Base-by-base conservation (phyloP, 2,329 filamentous ascomycete species). In the Colletotrichum kahawae region DNA sequence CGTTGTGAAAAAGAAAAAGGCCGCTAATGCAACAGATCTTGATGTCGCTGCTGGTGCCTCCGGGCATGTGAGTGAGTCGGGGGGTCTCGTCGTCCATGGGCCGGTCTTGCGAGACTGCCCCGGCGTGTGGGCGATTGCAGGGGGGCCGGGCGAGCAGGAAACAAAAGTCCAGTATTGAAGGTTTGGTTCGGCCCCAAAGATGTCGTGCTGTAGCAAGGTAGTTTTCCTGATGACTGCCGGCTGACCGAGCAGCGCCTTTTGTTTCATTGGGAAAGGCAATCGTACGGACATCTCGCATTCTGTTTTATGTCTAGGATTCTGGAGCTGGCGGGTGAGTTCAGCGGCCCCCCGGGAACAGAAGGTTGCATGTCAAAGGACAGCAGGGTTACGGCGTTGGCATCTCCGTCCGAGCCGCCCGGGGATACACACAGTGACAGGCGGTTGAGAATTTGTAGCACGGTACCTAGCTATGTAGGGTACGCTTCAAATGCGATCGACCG, bases 1-100 rank as follows among this genome's bases (percentile, higher is more conserved):
- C 67, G 34, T 63, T 43, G 36, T 63, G 43, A 2, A 13, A 21
- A 48, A 27, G 24, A 51, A 62, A 27, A 57, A 59, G 14, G 24
- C 64, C 68, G 64, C 72, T 71, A 72, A 72, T 72, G 75, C 68
- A 72, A 43, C 54, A 31, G 51, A 69, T 69, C 64, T 75, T 68
- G 67, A 67, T 48, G 48, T 56, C 51, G 63, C 43, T 34, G 54
- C 59, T 71, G 67, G 51, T 34, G 36, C 38, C 43, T 48, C 43
- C 38, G 24, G 38, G 36, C 70, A 66, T 54, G 54, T 75, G 64
- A 62, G 54, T 36, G 14, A n/a, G 48, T 31, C 43, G 43, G 43
- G 43, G 43, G n/a, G n/a, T 16, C 56, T 31, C 24, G 24, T 59
- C 29, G 43, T 57, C 57, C 38, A 33, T 27, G 34, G 43, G 38